These are phyloP conservation scores for Cynara cardunculus DNA, from an alignment of 129 eudicot species.

Conservation along the genomic window DNA sequence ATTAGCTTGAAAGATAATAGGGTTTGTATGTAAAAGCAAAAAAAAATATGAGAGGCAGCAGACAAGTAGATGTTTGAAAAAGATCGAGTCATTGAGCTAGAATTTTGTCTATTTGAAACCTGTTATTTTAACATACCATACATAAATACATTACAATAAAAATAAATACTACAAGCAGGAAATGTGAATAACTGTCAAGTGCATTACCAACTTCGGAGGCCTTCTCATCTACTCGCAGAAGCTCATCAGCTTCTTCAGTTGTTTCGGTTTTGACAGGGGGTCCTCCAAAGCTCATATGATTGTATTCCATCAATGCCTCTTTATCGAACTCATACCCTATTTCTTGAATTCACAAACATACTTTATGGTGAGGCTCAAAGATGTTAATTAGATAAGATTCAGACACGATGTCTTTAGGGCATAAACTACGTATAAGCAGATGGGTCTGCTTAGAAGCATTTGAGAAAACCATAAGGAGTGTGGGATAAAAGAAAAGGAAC, in stretches of 20 bases:
- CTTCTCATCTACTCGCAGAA: constrained; percentile 44
- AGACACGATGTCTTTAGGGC: not conserved
- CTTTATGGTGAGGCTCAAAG: not conserved
- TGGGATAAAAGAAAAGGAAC: not conserved
- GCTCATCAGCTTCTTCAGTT: constrained; percentile 71
- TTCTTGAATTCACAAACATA: constrained; percentile 42
- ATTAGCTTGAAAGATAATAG: not conserved
- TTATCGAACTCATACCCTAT: constrained; percentile 68
- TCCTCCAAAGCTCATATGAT: constrained; percentile 95
- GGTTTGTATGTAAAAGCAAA: not conserved
- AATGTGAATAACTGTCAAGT: not conserved
- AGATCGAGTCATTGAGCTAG: not conserved
- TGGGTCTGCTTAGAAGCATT: not conserved
- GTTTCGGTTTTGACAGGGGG: constrained; percentile 68
- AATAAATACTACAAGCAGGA: not conserved
- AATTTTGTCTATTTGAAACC: not conserved
- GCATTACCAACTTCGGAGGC: constrained; percentile 68
- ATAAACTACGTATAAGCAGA: not conserved
- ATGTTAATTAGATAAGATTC: not conserved
- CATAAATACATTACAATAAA: not conserved
- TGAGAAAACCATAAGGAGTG: not conserved
- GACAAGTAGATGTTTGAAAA: not conserved
- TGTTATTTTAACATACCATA: not conserved
- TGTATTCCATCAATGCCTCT: constrained; percentile 54
- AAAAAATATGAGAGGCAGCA: not conserved